Percentiles rank a stretch among this genome's conserved stretches.
Evolutionary conservation across 2,329 filamentous ascomycete genomes (phyloP).

Genomic region (Cyanodermella asteris): DNA sequence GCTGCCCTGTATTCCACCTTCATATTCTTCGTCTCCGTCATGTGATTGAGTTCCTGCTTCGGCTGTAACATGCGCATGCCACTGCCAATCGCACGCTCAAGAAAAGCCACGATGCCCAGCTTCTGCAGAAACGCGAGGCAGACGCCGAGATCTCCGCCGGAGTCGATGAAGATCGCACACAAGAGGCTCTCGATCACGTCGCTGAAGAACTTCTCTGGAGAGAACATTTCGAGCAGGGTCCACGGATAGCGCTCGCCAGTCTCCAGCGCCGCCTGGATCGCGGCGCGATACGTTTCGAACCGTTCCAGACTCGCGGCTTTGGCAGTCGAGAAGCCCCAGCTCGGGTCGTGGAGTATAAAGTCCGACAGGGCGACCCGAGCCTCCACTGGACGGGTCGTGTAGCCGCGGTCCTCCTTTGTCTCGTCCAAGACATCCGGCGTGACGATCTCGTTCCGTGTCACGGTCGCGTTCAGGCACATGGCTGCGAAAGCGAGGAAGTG

Average conservation of each 20-base stretch:
- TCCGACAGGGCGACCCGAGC: too few relatives aligned
- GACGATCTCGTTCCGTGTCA: constrained; percentile 7
- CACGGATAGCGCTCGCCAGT: constrained; percentile 46
- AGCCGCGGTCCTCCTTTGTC: too few relatives aligned
- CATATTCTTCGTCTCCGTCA: constrained; percentile 32
- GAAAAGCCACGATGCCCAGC: constrained; percentile 41
- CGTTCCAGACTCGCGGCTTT: constrained; percentile 21
- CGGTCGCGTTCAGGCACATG: constrained; percentile 27
- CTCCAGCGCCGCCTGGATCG: constrained; percentile 29
- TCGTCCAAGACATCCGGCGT: too few relatives aligned
- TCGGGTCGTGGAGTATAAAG: too few relatives aligned
- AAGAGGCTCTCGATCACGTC: constrained; percentile 65
- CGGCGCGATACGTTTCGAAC: constrained; percentile 26
- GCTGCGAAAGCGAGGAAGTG: constrained; percentile 59
- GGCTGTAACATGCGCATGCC: constrained; percentile 35
- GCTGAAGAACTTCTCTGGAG: constrained; percentile 55
- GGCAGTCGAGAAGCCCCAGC: too few relatives aligned
- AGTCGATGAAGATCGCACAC: constrained; percentile 70
- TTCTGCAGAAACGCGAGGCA: constrained; percentile 40
- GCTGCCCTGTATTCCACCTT: constrained; percentile 8
- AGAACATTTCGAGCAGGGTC: constrained; percentile 43
- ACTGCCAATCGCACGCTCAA: constrained; percentile 36
- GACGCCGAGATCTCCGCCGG: constrained; percentile 31
- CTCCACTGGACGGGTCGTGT: too few relatives aligned
- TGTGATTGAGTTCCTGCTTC: constrained; percentile 44